Base-by-base conservation (phyloP, 2,329 filamentous ascomycete species). In the Sclerotinia spermophila region DNA sequence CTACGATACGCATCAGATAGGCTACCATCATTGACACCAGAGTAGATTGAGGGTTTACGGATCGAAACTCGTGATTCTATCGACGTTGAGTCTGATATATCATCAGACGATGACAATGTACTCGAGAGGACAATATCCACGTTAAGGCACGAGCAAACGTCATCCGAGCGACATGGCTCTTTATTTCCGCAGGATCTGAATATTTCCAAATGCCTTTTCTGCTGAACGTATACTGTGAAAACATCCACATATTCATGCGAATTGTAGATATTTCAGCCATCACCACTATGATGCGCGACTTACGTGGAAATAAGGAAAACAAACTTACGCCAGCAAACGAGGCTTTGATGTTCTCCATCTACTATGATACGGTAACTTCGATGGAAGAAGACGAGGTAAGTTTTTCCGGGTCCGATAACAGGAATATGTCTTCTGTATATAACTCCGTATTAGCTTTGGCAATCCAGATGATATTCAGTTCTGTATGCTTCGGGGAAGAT, bases 361-460 rank as follows among this genome's bases (percentile, higher is more conserved):
- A 87, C 77, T 88, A 87, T 73, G 83, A 85, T 0, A 83, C 86
- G 0, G 78, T 88, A 10, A 83, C 82, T 0, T 87, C 86, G 0
- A 86, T 88, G 85, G 85, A 87, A 15, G 84, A 86, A 5, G 84
- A 87, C 0, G 86, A 88, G 76, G 84, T 86, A 73, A 77, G 82
- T 78, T 40, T 40, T 42, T 4, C 2, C 5, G 13, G 30, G 40
- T 30, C 5, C 5, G n/a, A n/a, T n/a, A n/a, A n/a, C n/a, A n/a
- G n/a, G 5, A 17, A n/a, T 33, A 7, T 21, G 6, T 13, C 33
- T 24, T 4, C 35, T 6, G 13, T 24, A 4, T 56, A 11, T 56
- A 13, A 48, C 1, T 56, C 24, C 1, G 10, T 2, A 13, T 48
- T 24, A 10, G 24, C 4, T 48, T 1, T n/a, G 45, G 13, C 21